Conservation (phyloP, 805 yeast species). For the Candida michaelii region DNA sequence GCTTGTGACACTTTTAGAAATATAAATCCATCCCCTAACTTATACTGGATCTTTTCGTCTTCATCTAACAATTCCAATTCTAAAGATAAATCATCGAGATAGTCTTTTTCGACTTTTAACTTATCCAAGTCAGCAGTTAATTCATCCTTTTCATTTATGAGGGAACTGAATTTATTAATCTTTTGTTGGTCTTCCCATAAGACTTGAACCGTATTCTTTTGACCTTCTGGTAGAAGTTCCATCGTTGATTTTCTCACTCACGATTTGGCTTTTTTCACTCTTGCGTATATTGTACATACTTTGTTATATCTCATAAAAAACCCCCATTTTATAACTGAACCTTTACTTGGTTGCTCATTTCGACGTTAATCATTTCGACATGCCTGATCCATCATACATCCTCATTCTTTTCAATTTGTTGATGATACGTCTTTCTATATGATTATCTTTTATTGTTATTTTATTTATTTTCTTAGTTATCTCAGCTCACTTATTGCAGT, state of each 20-base stretch:
- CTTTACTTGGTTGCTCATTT: too few species aligned
- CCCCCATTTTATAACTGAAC: too few species aligned
- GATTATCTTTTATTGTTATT: too few species aligned
- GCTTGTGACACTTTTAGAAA: constrained; percentile 66
- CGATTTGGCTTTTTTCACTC: neutral
- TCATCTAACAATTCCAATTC: constrained; percentile 85
- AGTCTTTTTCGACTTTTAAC: constrained; percentile 73
- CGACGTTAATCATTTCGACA: too few species aligned
- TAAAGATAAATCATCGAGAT: constrained; percentile 77
- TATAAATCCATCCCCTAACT: constrained; percentile 81
- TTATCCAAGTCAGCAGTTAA: constrained; percentile 48
- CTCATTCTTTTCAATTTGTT: too few species aligned
- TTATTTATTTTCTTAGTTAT: too few species aligned
- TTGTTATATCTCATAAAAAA: too few species aligned
- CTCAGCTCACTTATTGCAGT: too few species aligned
- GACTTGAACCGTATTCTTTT: constrained; percentile 57
- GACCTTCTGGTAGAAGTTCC: constrained; percentile 57
- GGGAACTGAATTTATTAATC: constrained; percentile 84
- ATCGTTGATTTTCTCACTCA: constrained; percentile 18
- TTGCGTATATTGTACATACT: neutral
- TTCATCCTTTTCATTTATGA: constrained; percentile 69
- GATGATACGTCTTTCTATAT: too few species aligned
- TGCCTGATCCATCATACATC: too few species aligned
- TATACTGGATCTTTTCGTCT: constrained; percentile 70
- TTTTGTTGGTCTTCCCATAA: constrained; percentile 83